A percentile compares a stretch with the other conserved stretches of the same genome.
These are phyloP conservation scores for Xylariaceae sp. DNA, from an alignment of 2,329 filamentous ascomycete genomes.

Conservation along the genomic window DNA sequence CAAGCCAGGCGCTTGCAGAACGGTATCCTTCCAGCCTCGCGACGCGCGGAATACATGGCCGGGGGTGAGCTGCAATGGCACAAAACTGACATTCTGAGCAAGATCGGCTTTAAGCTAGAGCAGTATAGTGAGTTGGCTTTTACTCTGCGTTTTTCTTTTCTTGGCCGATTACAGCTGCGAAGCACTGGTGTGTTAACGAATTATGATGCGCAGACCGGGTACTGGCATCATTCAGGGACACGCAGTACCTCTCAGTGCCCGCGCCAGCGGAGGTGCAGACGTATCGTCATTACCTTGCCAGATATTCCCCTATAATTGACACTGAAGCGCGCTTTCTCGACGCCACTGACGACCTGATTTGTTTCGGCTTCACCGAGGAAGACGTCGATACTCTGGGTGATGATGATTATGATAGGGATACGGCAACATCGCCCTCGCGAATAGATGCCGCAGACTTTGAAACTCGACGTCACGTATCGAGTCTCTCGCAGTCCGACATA, in stretches of 20 bases:
- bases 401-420: conserved; percentile 18
- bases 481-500: conserved; percentile 11
- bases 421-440: conserved; percentile 17
- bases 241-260: conserved; percentile 46
- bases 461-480: conserved; percentile 8
- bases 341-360: conserved; percentile 48
- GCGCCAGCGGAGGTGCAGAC: conserved; percentile 43
- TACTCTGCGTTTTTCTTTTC: no score
- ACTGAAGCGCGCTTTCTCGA: conserved; percentile 57
- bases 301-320: conserved; percentile 50
- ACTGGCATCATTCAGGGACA: conserved; percentile 51
- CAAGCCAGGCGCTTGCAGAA: conserved; percentile 38
- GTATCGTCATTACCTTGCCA: conserved; percentile 50
- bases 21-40: conserved; percentile 51
- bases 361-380: conserved; percentile 27
- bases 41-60: conserved; percentile 49
- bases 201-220: conserved; percentile 51
- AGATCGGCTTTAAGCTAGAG: conserved; percentile 59
- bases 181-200: no score
- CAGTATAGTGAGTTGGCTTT: conserved; percentile 66
- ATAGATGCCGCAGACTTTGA: conserved; percentile 11
- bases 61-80: conserved; percentile 55
- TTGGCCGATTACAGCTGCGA: no score
- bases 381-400: no score
- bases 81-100: conserved; percentile 54